Conservation (phyloP, 139 green algal genomes). For the Tetradesmus obliquus region DNA sequence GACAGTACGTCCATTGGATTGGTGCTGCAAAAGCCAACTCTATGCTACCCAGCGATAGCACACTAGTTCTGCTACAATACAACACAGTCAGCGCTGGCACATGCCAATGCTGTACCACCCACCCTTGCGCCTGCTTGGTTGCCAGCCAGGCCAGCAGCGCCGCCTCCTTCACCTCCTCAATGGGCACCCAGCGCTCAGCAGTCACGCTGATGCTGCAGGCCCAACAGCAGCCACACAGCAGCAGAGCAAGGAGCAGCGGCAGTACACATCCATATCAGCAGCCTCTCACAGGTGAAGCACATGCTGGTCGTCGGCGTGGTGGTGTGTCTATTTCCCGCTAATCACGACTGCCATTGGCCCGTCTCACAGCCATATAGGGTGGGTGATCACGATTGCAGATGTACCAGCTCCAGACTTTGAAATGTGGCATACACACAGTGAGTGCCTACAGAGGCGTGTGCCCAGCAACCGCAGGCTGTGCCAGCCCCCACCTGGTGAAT, state of each 20-base stretch:
- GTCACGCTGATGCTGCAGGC: slow-evolving; percentile 81
- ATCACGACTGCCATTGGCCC: no score
- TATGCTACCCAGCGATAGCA: no score
- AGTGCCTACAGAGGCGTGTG: no score
- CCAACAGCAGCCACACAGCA: not conserved
- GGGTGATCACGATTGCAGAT: no score
- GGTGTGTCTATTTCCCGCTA: no score
- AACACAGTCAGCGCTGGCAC: not conserved
- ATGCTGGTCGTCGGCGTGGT: no score
- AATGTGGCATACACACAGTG: not conserved
- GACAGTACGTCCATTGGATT: not conserved
- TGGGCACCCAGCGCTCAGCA: slow-evolving; percentile 89
- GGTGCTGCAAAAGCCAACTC: not conserved
- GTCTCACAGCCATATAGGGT: no score
- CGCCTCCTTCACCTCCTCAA: slow-evolving; percentile 76
- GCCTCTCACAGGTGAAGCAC: no score
- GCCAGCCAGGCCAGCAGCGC: slow-evolving; percentile 79
- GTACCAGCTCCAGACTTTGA: not conserved
- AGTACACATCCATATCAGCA: not conserved
- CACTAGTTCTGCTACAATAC: not conserved
- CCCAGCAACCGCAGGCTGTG: not conserved
- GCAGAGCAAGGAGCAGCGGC: not conserved
- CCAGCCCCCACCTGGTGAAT: slow-evolving; percentile 61
- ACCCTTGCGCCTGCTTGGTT: slow-evolving; percentile 61
- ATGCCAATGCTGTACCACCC: not conserved